phyloP scores from a whole-genome alignment of 225 moss, liverwort and hornwort genomes.

The Antitrichia curtipendula region DNA sequence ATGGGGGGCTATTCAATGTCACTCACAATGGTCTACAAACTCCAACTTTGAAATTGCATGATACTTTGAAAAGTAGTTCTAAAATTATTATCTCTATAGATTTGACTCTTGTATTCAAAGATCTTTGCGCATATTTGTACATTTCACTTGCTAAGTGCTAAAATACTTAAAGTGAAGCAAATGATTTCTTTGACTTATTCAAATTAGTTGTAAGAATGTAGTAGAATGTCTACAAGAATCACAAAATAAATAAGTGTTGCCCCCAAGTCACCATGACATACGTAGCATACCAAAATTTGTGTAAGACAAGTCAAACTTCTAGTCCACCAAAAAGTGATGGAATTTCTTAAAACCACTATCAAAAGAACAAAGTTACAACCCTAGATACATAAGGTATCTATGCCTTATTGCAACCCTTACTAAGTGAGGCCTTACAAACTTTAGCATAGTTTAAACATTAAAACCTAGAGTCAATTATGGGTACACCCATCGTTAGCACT shows the following conservation, averaged over 20 bases:
- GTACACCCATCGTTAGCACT: not conserved
- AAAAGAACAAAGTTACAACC: too few species aligned
- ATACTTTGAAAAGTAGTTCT: not conserved
- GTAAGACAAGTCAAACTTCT: not conserved
- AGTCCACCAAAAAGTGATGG: not conserved
- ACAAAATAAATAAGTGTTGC: not conserved
- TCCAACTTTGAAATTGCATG: not conserved
- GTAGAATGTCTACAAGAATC: too few species aligned
- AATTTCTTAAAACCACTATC: not conserved
- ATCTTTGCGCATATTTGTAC: not conserved
- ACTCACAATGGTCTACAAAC: not conserved
- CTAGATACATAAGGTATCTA: not conserved
- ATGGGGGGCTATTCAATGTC: not conserved
- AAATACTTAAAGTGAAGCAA: not conserved
- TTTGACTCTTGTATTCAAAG: not conserved
- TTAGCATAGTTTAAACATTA: not conserved
- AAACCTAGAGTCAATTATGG: not conserved
- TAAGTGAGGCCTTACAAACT: not conserved
- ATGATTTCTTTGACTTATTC: not conserved
- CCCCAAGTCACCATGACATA: too few species aligned
- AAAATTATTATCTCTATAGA: not conserved
- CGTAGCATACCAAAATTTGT: too few species aligned
- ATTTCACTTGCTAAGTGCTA: not conserved
- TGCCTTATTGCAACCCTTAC: not conserved
- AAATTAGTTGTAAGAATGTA: not conserved